Evolutionary conservation across 371 early-diverging fungal species (phyloP), one percentile per base, ranked within the genome.

Genomic region (Saksenaea oblongispora): DNA sequence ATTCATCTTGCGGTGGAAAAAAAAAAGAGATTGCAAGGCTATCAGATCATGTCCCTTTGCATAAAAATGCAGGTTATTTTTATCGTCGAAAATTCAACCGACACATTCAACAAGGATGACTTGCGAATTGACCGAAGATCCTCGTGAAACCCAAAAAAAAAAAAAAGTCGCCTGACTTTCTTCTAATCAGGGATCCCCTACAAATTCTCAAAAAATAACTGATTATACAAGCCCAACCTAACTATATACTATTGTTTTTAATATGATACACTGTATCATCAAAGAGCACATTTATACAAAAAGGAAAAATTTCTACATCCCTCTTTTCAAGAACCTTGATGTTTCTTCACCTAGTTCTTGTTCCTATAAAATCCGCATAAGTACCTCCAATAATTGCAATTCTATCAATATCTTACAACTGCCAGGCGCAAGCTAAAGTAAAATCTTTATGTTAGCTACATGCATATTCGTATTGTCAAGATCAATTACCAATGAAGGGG

Each of bases 401-500:
- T 27, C 22, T 35, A 10, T 17, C 28, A 14, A 17, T 18, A 44
- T 64, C 69, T 69, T 64, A 69, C 69, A 69, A 64, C 62, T 69
- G 69, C 69, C 69, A 69, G 42, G 58, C 61, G 34, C 54, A 42
- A 61, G 63, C 67, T 67, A 24, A 15, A 42, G 41, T 26, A 55
- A 26, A 24, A 42, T 31, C 11, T 39, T 15, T 37, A 27, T 26
- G 9, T 62, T 18, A 37, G 51, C 31, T 34, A 34, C 13, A 53
- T 34, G n/a, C 28, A 31, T 41, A 22, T 5, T 17, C 11, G 14
- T 55, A 63, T 22, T 28, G 39, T 10, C 15, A 67, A 44, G 11
- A 18, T 22, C 18, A 47, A 54, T 63, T 70, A 71, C 80, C 75
- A 59, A 83, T 42, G 73, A 83, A 83, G 59, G 79, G 80, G 57